phyloP scores from a whole-genome alignment of 2,329 filamentous ascomycete species.

The Alternaria alternata region DNA sequence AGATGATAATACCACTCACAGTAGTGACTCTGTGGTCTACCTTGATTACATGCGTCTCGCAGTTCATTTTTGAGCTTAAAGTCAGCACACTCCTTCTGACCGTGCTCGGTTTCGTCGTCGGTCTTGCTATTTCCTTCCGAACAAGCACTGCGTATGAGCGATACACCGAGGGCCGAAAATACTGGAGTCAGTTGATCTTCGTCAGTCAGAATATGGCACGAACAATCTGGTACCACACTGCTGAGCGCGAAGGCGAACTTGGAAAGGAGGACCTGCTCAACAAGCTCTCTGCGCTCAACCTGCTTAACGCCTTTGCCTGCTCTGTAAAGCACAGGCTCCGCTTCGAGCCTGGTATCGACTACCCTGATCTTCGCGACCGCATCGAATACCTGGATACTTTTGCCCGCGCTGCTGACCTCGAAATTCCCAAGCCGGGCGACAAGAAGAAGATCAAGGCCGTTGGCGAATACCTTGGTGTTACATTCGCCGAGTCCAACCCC shows the following conservation, averaged over 20 bases:
- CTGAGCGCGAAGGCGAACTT: slow-evolving; percentile 65
- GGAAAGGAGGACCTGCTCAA: slow-evolving; percentile 73
- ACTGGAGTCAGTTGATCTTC: slow-evolving; percentile 66
- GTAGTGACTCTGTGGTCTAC: slow-evolving; percentile 72
- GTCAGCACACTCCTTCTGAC: slow-evolving; percentile 76
- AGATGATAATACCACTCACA: slow-evolving; percentile 74
- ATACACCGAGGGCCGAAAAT: slow-evolving; percentile 66
- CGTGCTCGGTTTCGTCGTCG: slow-evolving; percentile 82
- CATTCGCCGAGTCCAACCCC: slow-evolving; percentile 80
- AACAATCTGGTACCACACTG: slow-evolving; percentile 81
- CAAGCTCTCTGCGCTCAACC: slow-evolving; percentile 77
- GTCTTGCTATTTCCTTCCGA: slow-evolving; percentile 79
- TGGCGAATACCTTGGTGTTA: slow-evolving; percentile 78
- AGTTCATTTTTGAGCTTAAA: slow-evolving; percentile 58
- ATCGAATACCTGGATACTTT: slow-evolving; percentile 79
- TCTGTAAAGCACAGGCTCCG: slow-evolving; percentile 83
- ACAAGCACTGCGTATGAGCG: slow-evolving; percentile 81
- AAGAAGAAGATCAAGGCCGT: slow-evolving; percentile 63
- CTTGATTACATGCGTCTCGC: slow-evolving; percentile 62
- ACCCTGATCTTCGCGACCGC: slow-evolving; percentile 75
- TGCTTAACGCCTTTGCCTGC: slow-evolving; percentile 79
- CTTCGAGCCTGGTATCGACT: slow-evolving; percentile 81
- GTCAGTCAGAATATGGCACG: slow-evolving; percentile 68
- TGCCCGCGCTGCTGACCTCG: slow-evolving; percentile 65
- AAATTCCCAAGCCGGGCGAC: slow-evolving; percentile 43